phyloP scores from a whole-genome alignment of 495 filamentous ascomycete species.

The Parathielavia hyrcaniae region DNA sequence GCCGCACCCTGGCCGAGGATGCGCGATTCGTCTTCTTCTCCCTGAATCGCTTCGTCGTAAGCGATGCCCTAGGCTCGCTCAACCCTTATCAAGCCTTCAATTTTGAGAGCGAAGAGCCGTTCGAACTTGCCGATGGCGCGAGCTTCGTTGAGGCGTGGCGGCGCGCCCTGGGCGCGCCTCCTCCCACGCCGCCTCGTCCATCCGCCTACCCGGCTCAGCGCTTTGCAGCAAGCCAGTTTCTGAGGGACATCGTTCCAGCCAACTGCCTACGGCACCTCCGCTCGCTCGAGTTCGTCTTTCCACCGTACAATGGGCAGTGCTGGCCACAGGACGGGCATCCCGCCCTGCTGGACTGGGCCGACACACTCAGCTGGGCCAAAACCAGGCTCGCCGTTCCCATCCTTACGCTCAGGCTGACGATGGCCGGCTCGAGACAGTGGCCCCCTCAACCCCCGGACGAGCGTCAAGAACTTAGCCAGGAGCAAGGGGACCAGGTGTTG shows the following conservation, averaged over 20 bases:
- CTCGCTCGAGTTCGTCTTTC: constrained; percentile 3
- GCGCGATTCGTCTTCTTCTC: constrained; percentile 3
- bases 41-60: neutral
- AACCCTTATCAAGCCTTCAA: neutral
- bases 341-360: neutral
- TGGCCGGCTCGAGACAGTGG: neutral
- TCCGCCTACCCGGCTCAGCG: neutral
- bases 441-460: neutral
- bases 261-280: constrained; percentile 3
- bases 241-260: neutral
- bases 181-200: no score
- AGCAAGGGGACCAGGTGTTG: neutral
- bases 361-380: neutral
- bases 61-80: neutral
- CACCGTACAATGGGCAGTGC: neutral
- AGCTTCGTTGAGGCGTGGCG: no score
- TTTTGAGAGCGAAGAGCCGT: no score
- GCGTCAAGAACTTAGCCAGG: neutral
- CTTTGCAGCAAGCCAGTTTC: constrained; percentile 4
- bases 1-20: neutral
- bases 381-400: neutral
- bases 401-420: neutral
- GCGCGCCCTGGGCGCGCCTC: no score
- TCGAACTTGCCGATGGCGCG: neutral
- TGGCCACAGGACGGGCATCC: constrained; percentile 5